Conservation (phyloP, 345 rosid genomes). For the Eucalyptus marginata region DNA sequence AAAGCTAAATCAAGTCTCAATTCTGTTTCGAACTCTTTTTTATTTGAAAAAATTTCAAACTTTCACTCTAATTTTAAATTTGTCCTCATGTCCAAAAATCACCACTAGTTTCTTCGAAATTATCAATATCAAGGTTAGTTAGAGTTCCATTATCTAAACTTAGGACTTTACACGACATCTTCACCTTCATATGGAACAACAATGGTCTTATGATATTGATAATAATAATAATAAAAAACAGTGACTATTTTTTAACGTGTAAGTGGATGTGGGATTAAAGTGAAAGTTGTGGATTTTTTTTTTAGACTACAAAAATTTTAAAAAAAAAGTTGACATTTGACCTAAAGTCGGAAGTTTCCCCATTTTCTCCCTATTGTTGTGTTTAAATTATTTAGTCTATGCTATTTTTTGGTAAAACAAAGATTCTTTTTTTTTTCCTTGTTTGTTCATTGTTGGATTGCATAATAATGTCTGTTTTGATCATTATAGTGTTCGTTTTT, state of each 20-base stretch:
- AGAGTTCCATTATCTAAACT: neutral
- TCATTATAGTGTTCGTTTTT: neutral
- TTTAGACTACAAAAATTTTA: neutral
- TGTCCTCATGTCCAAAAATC: neutral
- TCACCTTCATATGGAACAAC: neutral
- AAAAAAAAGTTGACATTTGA: neutral
- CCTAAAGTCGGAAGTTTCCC: neutral
- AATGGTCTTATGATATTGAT: neutral
- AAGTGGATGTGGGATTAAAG: neutral
- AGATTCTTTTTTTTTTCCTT: neutral
- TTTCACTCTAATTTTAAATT: neutral
- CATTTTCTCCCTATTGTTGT: neutral
- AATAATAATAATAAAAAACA: accelerated
- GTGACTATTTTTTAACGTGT: accelerated
- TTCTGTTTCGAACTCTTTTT: neutral
- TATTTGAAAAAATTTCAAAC: neutral
- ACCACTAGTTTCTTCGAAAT: neutral
- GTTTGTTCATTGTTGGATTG: neutral
- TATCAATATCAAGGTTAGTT: neutral
- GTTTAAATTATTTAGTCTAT: neutral
- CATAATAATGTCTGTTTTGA: neutral
- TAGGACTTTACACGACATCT: neutral
- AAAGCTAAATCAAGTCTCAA: accelerated
- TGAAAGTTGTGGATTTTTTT: neutral
- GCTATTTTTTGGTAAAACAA: neutral